A percentile compares a stretch with the other conserved stretches of the same genome.
phyloP scores from a whole-genome alignment of 2,329 filamentous ascomycete species.

The Aspergillus eucalypticola region DNA sequence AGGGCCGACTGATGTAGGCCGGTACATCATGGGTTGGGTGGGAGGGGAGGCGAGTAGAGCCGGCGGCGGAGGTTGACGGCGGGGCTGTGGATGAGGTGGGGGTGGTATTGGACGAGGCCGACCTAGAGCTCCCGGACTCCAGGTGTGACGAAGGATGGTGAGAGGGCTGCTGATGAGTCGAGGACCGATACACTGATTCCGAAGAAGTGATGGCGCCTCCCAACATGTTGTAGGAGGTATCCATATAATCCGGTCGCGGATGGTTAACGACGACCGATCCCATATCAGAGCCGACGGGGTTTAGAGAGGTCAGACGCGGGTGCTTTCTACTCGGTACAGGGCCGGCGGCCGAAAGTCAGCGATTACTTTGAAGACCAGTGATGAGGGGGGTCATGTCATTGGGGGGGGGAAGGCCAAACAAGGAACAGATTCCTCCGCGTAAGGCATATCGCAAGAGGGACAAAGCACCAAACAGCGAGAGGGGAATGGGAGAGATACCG shows the following conservation, averaged over 20 bases:
- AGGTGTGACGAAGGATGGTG: conserved; percentile 27
- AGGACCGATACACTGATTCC: conserved; percentile 41
- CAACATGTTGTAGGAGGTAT: conserved; percentile 71
- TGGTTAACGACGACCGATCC: conserved; percentile 65
- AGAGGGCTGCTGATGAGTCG: conserved; percentile 28
- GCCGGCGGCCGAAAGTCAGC: conserved; percentile 20
- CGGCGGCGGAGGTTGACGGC: conserved; percentile 34
- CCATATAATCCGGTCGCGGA: conserved; percentile 70
- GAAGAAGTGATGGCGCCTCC: conserved; percentile 46
- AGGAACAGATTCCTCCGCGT: conserved; percentile 10
- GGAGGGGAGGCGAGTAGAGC: conserved; percentile 34
- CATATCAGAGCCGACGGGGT: conserved; percentile 49
- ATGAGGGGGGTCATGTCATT: neutral
- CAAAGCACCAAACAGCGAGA: too few species aligned
- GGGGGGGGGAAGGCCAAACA: neutral
- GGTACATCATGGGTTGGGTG: conserved; percentile 36
- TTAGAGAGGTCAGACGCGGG: conserved; percentile 7
- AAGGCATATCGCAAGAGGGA: neutral
- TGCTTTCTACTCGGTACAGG: conserved; percentile 12
- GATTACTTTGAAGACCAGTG: conserved; percentile 2
- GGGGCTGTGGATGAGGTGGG: conserved; percentile 41
- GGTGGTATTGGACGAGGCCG: conserved; percentile 35
- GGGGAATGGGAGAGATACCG: neutral
- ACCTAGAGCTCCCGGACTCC: conserved; percentile 32
- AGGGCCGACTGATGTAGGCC: conserved; percentile 35